Evolutionary conservation across 2,329 filamentous ascomycete genomes (phyloP), one percentile per base, ranked within the genome.

Genomic region (Geosmithia putterillii): DNA sequence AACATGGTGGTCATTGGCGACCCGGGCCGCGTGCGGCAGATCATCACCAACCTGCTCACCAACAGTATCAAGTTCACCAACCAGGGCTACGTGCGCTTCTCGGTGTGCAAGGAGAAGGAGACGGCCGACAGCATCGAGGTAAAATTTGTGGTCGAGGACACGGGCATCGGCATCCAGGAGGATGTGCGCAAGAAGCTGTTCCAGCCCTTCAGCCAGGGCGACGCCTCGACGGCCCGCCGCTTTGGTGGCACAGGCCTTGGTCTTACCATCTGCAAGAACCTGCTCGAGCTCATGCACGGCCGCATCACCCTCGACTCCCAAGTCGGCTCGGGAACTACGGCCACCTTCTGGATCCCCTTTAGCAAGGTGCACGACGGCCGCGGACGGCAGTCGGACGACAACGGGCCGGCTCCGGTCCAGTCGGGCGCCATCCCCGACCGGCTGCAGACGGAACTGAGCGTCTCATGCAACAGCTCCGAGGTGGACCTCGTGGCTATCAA

Each of bases 1-100:
- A 78, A 86, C 51, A 65, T 92, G 44, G 81, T 88, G 40, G 86
- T 95, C 3, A 79, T 94, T 53, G 88, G 89, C 14, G 88, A 95
- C 53, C 86, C 87, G 8, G 86, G 87, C 10, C 75, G 87, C 32
- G 69, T 94, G 25, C 77, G 88, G 40, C 88, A 94, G 54, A 89
- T 94, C 47, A 73, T 90, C 35, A 86, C 81, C 2, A 90, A 89
- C 53, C 65, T 90, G 2, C 65, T 89, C 18, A 87, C 83, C 2
- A 86, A 86, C 57, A 81, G 76, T 48, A 83, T 86, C 62, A 86
- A 86, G 51, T 86, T 86, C 53, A 86, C 81, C 0, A 76, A 73
- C 15, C 71, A 80, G 45, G 83, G 83, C 2, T 73, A 72, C 44
- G 81, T 87, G 20, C 78, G 72, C 40, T 75, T 90, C 49, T 73